Evolutionary conservation across 202 grass and related monocot species (phyloP), one percentile per base, ranked within the genome.

Genomic region (Elaeis oleifera): DNA sequence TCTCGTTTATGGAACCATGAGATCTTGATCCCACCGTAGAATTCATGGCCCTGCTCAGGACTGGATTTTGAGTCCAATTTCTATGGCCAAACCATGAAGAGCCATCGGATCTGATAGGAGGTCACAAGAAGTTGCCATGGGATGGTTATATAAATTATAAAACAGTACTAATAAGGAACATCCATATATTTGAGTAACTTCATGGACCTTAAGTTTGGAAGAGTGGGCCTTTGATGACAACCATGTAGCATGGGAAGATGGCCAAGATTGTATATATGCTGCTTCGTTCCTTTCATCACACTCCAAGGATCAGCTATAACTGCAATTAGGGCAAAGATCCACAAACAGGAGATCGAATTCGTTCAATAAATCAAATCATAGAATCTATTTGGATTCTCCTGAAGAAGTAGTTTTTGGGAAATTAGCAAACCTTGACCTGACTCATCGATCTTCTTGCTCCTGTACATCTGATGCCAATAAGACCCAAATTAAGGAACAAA

Each of bases 361-460:
- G 49, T 50, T 22, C 36, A 3, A 14, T 44, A 44, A 44, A 44
- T 44, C 36, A 44, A 44, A 44, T 9, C 1, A 44, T 13, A 3
- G 8, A 44, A 13, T 44, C 9, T 44, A 44, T 44, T 44, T 14
- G 36, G 11, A 13, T 44, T 44, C 36, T 44, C 36, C 14, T 44
- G 9, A 44, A 44, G 36, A 3, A 9, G 8, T 3, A 3, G 14
- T 4, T 13, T n/a, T 18, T n/a, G 3, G 6, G 16, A 61, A 19
- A 23, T 16, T 7, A 24, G 36, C 6, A n/a, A 76, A 85, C 86
- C 75, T 4, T 76, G 82, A 19, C 72, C 81, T 0, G 79, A 79
- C 16, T 82, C 82, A 5, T 85, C 82, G 1, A 89, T 76, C 72
- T 85, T 82, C 70, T 90, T 90, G 69, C 87, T 82, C 60, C 87